Conservation (phyloP, 2,329 filamentous ascomycete species). For the Acephala macrosclerotiorum region DNA sequence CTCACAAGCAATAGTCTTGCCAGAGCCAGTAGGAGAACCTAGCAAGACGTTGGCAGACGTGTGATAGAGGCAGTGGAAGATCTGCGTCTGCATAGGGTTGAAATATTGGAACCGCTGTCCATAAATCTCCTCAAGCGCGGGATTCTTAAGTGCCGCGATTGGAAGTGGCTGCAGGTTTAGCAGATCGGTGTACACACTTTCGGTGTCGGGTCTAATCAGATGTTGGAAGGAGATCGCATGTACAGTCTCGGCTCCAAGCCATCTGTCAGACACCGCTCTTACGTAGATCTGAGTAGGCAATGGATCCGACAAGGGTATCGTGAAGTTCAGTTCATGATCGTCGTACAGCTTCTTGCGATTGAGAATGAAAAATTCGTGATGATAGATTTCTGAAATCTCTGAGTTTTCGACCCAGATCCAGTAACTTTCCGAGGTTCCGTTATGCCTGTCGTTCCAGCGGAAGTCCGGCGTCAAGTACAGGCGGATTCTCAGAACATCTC, state of each 20-base stretch:
- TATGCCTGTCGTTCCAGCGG: slow-evolving; percentile 90
- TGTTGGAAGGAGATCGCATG: slow-evolving; percentile 97
- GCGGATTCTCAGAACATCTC: slow-evolving; percentile 91
- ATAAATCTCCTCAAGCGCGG: slow-evolving; percentile 87
- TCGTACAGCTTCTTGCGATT: slow-evolving; percentile 89
- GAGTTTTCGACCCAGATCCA: slow-evolving; percentile 99
- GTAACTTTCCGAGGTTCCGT: slow-evolving; percentile 94
- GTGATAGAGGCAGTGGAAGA: slow-evolving; percentile 96
- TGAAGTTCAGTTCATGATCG: slow-evolving; percentile 98
- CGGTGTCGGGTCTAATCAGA: slow-evolving; percentile 94
- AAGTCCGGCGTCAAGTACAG: slow-evolving; percentile 90
- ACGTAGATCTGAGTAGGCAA: slow-evolving; percentile 96
- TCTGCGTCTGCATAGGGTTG: slow-evolving; percentile 99
- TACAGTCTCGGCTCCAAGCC: slow-evolving; percentile 96
- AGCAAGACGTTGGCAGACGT: slow-evolving; percentile 91
- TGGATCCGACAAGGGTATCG: slow-evolving; percentile 92
- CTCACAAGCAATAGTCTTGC: slow-evolving; percentile 96
- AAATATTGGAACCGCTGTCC: slow-evolving; percentile 91
- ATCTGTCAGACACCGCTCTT: slow-evolving; percentile 90
- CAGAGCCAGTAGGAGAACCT: slow-evolving; percentile 95
- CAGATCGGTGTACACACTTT: slow-evolving; percentile 95
- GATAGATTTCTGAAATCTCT: slow-evolving; percentile 96
- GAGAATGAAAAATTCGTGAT: slow-evolving; percentile 96
- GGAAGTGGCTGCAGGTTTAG: slow-evolving; percentile 90
- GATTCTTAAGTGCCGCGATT: slow-evolving; percentile 86